Conservation (phyloP, 1,284 basidiomycete genomes). For the Trametes versicolor region DNA sequence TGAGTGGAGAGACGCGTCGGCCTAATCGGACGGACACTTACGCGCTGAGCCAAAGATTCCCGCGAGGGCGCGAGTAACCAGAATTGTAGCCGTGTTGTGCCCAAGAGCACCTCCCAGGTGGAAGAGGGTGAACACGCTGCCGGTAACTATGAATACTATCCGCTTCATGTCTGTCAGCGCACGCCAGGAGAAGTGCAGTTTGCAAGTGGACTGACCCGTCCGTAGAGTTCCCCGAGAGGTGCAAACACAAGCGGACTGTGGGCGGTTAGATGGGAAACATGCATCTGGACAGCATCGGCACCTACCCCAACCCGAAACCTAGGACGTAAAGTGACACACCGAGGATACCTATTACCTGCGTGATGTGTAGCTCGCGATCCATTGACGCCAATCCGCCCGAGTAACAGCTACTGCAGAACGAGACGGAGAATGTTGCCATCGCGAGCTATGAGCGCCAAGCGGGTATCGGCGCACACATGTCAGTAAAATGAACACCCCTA, state of each 20-base stretch:
- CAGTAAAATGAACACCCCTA: too few relatives aligned
- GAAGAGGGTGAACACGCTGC: conserved; percentile 66
- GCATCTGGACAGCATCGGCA: background rate
- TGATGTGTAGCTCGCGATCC: conserved; percentile 57
- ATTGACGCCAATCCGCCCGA: conserved; percentile 62
- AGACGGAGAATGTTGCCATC: conserved; percentile 63
- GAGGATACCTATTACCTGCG: conserved; percentile 63
- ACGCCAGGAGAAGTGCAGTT: too few relatives aligned
- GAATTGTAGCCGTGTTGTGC: conserved; percentile 65
- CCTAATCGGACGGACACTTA: conserved; percentile 35
- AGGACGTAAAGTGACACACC: conserved; percentile 72
- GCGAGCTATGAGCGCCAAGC: too few relatives aligned
- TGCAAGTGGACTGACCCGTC: conserved; percentile 52
- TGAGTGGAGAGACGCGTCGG: background rate
- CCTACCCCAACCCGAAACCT: conserved; percentile 51
- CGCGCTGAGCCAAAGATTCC: conserved; percentile 70
- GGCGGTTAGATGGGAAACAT: background rate
- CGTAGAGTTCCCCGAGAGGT: conserved; percentile 46
- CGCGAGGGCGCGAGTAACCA: conserved; percentile 66
- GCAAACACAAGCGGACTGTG: conserved; percentile 67
- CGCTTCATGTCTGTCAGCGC: conserved; percentile 46
- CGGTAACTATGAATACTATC: conserved; percentile 64
- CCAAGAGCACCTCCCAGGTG: conserved; percentile 72
- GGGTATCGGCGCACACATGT: too few relatives aligned
- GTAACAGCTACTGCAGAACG: conserved; percentile 70